Percentiles rank a stretch among this genome's conserved stretches.
These are phyloP conservation scores for Gracilaria vermiculophylla DNA, from an alignment of 23 red algal genomes.

Conservation along the genomic window DNA sequence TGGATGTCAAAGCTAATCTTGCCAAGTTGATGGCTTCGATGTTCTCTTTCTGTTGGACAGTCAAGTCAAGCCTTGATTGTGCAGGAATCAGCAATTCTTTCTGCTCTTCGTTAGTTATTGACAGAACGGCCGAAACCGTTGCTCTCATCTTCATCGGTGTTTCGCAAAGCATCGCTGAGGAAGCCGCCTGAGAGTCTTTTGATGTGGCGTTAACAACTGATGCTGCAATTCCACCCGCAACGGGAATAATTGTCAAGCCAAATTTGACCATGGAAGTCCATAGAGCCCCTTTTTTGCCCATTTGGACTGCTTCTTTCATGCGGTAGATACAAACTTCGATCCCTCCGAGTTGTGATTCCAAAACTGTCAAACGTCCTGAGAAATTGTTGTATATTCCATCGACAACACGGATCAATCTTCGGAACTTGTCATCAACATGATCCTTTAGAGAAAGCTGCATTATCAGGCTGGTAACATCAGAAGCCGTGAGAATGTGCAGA, in stretches of 20 bases:
- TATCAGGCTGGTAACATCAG: neutral
- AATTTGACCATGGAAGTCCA: slow-evolving; percentile 6
- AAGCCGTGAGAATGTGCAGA: neutral
- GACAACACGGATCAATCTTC: neutral
- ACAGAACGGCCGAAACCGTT: neutral
- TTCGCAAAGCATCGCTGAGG: slow-evolving; percentile 2
- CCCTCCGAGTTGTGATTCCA: slow-evolving; percentile 4
- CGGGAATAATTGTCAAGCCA: neutral
- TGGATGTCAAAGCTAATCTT: neutral
- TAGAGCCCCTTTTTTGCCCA: neutral
- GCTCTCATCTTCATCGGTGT: slow-evolving; percentile 15
- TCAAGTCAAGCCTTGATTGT: neutral
- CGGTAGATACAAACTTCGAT: neutral
- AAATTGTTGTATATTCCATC: slow-evolving; percentile 8
- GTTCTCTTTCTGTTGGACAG: neutral
- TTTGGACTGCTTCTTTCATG: slow-evolving; percentile 1
- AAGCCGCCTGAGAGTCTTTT: neutral
- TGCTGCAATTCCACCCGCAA: neutral
- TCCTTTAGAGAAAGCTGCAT: neutral
- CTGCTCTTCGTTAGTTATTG: neutral
- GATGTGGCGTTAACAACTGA: slow-evolving; percentile 1
- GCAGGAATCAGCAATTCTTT: neutral
- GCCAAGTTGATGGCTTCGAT: neutral
- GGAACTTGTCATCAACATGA: neutral
- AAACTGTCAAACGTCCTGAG: neutral